Percentiles rank a stretch among this genome's conserved stretches.
phyloP scores from a whole-genome alignment of 345 rosid genomes.

The Physaria fendleri region DNA sequence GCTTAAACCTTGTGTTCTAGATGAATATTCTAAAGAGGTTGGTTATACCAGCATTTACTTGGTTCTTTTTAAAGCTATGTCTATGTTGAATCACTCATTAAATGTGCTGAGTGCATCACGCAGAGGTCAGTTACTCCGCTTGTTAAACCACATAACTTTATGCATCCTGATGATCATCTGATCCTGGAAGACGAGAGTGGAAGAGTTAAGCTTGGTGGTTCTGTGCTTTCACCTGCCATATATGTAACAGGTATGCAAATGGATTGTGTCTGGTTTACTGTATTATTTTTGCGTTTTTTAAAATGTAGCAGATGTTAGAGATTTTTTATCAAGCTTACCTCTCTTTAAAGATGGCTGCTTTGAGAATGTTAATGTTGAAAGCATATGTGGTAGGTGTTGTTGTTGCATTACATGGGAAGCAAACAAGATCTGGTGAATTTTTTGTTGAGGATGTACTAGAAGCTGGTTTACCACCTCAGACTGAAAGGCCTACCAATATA shows the following conservation, averaged over 20 bases:
- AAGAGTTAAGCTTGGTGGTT: constrained; percentile 79
- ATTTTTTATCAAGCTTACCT: background rate
- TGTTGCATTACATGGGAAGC: constrained; percentile 83
- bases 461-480: constrained; percentile 85
- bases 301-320: background rate
- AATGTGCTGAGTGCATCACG: constrained; percentile 9
- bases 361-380: background rate
- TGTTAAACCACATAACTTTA: constrained; percentile 75
- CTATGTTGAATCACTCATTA: background rate
- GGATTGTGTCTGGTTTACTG: constrained; percentile 1
- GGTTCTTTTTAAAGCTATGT: constrained; percentile 5
- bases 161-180: constrained; percentile 75
- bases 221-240: constrained; percentile 45
- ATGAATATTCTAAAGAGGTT: constrained; percentile 93
- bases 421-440: constrained; percentile 75
- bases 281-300: background rate
- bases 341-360: background rate
- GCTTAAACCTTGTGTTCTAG: constrained; percentile 90
- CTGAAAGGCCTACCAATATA: constrained; percentile 47
- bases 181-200: constrained; percentile 94
- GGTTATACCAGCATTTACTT: background rate
- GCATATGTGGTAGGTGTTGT: constrained; percentile 48
- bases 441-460: constrained; percentile 77
- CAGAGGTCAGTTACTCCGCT: constrained; percentile 80
- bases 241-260: constrained; percentile 68